A percentile compares a stretch with the other conserved stretches of the same genome.
Evolutionary conservation across 2,329 filamentous ascomycete species (phyloP).

Genomic region (Tolypocladium tropicale): DNA sequence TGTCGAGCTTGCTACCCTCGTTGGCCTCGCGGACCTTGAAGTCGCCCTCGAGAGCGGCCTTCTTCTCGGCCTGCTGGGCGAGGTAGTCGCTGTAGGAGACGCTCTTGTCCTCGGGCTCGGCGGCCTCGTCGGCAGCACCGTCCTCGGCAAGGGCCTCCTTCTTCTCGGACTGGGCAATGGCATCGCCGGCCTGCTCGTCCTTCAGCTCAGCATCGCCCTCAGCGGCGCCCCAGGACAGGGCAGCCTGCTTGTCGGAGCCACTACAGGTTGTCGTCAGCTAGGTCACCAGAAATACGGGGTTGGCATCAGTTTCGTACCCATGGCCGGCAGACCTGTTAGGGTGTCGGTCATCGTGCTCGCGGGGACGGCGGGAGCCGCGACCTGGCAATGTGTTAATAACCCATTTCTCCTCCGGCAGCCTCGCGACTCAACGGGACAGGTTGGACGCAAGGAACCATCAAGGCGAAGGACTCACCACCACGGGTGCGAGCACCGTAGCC

Average conservation of each 20-base stretch:
- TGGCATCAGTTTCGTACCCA: slow-evolving; percentile 28
- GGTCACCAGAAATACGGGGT: neutral
- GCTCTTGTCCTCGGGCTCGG: slow-evolving; percentile 72
- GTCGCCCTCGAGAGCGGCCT: slow-evolving; percentile 52
- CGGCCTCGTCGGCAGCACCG: slow-evolving; percentile 32
- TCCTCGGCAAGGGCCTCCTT: slow-evolving; percentile 54
- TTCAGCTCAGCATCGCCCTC: slow-evolving; percentile 77
- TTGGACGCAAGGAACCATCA: neutral
- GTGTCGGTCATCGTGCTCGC: slow-evolving; percentile 48
- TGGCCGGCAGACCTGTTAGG: slow-evolving; percentile 28
- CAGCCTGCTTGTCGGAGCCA: slow-evolving; percentile 77
- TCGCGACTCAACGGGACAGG: neutral
- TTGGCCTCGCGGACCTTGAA: slow-evolving; percentile 80
- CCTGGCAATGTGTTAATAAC: slow-evolving; percentile 22
- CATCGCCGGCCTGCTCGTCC: slow-evolving; percentile 86
- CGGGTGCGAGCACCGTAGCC: slow-evolving; percentile 53
- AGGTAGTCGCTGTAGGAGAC: slow-evolving; percentile 88
- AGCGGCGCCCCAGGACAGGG: slow-evolving; percentile 78
- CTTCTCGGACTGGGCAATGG: slow-evolving; percentile 76
- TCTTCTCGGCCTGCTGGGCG: slow-evolving; percentile 62
- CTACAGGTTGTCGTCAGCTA: slow-evolving; percentile 27
- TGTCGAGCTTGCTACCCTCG: slow-evolving; percentile 77
- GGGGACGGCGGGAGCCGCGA: slow-evolving; percentile 42
- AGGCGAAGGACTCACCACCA: slow-evolving; percentile 34
- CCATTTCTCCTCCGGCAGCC: neutral